Percentiles rank a stretch among this genome's conserved stretches.
Evolutionary conservation across 768 basidiomycete genomes (phyloP).

Genomic region (Psilocybe subaeruginosa): DNA sequence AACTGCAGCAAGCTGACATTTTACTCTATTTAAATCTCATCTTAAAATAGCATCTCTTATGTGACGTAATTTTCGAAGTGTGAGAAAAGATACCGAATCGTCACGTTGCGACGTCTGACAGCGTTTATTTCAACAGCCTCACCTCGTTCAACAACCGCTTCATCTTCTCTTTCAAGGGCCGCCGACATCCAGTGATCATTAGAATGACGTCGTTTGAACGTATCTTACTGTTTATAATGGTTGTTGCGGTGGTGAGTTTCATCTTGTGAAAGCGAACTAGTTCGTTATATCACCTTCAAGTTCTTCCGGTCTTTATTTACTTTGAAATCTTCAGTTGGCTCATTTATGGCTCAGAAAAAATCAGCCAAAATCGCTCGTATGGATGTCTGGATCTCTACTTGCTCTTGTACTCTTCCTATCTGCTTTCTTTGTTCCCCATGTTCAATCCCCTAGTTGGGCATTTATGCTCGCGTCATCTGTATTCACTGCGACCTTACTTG

Average conservation of each 20-base stretch:
- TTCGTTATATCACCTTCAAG: too few relatives aligned
- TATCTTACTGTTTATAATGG: not conserved
- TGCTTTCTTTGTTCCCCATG: not conserved
- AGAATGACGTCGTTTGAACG: not conserved
- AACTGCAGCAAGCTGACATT: too few relatives aligned
- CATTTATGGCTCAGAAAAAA: slow-evolving; percentile 19
- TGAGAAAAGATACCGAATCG: too few relatives aligned
- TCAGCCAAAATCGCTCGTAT: slow-evolving; percentile 13
- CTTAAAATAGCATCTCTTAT: too few relatives aligned
- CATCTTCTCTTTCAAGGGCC: not conserved
- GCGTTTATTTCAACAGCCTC: too few relatives aligned
- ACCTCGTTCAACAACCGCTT: not conserved
- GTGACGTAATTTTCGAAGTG: too few relatives aligned
- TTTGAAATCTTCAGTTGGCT: not conserved
- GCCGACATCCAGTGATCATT: not conserved
- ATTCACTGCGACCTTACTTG: slow-evolving; percentile 15
- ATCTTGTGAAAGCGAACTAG: not conserved
- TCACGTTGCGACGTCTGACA: not conserved
- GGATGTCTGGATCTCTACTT: not conserved
- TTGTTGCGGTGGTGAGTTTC: slow-evolving; percentile 8
- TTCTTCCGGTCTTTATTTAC: too few relatives aligned
- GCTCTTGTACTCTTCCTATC: not conserved
- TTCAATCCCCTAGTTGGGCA: not conserved
- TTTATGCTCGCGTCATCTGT: not conserved
- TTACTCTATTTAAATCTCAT: too few relatives aligned